Evolutionary conservation across 2,329 filamentous ascomycete genomes (phyloP).

Genomic region (Colletotrichum salicis): DNA sequence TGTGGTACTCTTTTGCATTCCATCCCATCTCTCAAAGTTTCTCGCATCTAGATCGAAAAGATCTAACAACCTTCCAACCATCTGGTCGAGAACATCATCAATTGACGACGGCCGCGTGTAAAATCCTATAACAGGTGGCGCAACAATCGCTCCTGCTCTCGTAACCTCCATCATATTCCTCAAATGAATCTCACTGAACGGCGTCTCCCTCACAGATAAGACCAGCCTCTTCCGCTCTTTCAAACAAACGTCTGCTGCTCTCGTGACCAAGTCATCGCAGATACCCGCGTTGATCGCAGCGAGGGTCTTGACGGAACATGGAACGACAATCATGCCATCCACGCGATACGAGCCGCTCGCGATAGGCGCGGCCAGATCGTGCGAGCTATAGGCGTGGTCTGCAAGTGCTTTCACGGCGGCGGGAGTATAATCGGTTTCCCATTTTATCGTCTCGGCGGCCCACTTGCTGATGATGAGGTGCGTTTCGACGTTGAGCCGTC

Average conservation of each 20-base stretch:
- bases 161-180: conserved; percentile 55
- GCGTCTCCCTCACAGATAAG: conserved; percentile 55
- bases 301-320: conserved; percentile 61
- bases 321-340: conserved; percentile 59
- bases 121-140: conserved; percentile 55
- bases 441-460: conserved; percentile 58
- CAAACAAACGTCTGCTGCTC: conserved; percentile 57
- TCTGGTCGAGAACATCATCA: conserved; percentile 56
- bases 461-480: conserved; percentile 61
- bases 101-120: conserved; percentile 52
- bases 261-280: conserved; percentile 56
- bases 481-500: conserved; percentile 56
- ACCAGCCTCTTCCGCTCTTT: conserved; percentile 55
- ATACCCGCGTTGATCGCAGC: conserved; percentile 53
- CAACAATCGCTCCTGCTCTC: conserved; percentile 53
- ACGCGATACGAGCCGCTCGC: conserved; percentile 55
- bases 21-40: conserved; percentile 53
- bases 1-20: conserved; percentile 34
- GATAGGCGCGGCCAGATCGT: conserved; percentile 57
- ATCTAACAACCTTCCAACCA: conserved; percentile 58
- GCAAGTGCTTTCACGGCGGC: conserved; percentile 8
- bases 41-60: conserved; percentile 52
- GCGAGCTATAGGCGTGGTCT: conserved; percentile 40
- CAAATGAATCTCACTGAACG: conserved; percentile 58
- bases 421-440: conserved; percentile 44